Percentiles rank a stretch among this genome's conserved stretches.
phyloP scores from a whole-genome alignment of 2,329 filamentous ascomycete species.

The Hysterium pulicare region DNA sequence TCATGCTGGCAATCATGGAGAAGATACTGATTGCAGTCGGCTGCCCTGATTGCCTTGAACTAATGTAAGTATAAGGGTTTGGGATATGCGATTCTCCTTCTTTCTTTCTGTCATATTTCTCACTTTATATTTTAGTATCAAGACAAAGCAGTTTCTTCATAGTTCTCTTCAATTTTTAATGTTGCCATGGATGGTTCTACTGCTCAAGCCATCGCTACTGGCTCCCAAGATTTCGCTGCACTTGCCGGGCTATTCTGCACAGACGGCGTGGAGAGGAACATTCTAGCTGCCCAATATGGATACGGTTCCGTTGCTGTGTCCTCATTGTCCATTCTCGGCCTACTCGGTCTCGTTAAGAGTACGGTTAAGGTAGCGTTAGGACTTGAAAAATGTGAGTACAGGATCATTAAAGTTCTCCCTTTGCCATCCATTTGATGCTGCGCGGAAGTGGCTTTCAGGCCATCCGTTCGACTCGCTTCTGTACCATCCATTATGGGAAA shows the following conservation, averaged over 20 bases:
- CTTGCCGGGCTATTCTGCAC: constrained; percentile 8
- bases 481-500: no score
- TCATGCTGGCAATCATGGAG: no score
- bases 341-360: constrained; percentile 4
- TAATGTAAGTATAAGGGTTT: no score
- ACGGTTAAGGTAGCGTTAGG: constrained; percentile 4
- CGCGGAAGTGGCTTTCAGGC: no score
- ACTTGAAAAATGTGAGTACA: constrained; percentile 4
- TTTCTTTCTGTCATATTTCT: not conserved
- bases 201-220: constrained; percentile 4
- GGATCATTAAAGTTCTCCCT: no score
- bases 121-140: not conserved
- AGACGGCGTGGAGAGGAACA: constrained; percentile 6
- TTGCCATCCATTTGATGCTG: no score
- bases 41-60: no score
- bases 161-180: not conserved
- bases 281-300: constrained; percentile 4
- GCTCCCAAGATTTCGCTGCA: constrained; percentile 6
- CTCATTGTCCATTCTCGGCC: constrained; percentile 4
- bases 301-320: constrained; percentile 4
- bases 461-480: no score
- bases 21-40: no score
- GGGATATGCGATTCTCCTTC: no score
- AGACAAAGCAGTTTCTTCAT: not conserved
- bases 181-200: constrained; percentile 1